Percentiles rank a stretch among this genome's conserved stretches.
Evolutionary conservation across 2,329 filamentous ascomycete genomes (phyloP).

Genomic region (Xylariales sp.): DNA sequence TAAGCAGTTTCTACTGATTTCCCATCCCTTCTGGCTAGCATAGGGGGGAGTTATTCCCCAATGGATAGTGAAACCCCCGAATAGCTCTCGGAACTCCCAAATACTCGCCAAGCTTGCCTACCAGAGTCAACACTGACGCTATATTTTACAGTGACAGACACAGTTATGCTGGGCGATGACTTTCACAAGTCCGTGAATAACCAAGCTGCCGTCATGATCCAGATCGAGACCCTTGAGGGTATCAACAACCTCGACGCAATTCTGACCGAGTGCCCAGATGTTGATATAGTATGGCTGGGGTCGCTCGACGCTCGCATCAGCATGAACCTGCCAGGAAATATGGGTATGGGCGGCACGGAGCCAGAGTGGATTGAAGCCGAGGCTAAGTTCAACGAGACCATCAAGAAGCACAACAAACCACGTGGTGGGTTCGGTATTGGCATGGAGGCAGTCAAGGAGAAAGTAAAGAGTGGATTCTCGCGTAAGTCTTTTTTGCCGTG

Average conservation of each 20-base stretch:
- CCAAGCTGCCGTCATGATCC: conserved; percentile 44
- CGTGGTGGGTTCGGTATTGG: conserved; percentile 28
- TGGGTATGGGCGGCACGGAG: conserved; percentile 27
- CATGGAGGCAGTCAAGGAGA: conserved; percentile 20
- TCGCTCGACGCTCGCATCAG: conserved; percentile 37
- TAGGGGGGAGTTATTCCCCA: too few species aligned
- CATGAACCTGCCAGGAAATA: conserved; percentile 35
- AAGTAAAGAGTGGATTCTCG: conserved; percentile 13
- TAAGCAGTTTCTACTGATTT: too few species aligned
- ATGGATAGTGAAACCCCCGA: too few species aligned
- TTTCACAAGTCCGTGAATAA: conserved; percentile 37
- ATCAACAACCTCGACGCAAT: conserved; percentile 45
- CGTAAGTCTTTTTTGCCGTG: background rate
- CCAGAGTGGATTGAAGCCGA: conserved; percentile 36
- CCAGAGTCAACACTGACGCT: too few species aligned
- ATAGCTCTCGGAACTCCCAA: too few species aligned
- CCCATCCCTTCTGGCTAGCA: too few species aligned
- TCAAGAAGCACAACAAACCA: conserved; percentile 44
- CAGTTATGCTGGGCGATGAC: conserved; percentile 26
- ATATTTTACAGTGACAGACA: conserved; percentile 39
- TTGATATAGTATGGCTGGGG: conserved; percentile 44
- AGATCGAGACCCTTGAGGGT: conserved; percentile 38
- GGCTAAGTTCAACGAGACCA: conserved; percentile 30
- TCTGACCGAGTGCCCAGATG: conserved; percentile 39
- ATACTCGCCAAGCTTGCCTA: too few species aligned